Percentiles rank a stretch among this genome's conserved stretches.
Conservation (phyloP, 306 rosid species). For the Castanea mollissima region DNA sequence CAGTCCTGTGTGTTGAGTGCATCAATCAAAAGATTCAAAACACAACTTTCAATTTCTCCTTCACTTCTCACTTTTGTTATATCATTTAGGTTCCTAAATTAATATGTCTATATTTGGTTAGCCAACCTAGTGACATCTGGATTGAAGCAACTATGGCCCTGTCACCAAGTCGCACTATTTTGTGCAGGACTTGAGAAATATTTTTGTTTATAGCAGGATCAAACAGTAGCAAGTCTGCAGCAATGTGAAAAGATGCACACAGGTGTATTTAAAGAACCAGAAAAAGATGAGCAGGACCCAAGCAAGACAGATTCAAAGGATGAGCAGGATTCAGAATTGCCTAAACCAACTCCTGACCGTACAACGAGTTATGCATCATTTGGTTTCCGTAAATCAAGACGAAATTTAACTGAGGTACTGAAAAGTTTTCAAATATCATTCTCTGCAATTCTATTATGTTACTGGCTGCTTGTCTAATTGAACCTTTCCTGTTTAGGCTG, state of each 20-base stretch:
- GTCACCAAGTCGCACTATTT: constrained; percentile 42
- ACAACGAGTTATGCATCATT: constrained; percentile 33
- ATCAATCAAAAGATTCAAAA: background rate
- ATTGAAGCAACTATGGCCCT: constrained; percentile 13
- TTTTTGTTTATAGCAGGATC: constrained; percentile 71
- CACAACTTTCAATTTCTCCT: background rate
- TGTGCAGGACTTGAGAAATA: constrained; percentile 58
- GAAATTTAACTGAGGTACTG: constrained; percentile 77
- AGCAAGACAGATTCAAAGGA: constrained; percentile 26
- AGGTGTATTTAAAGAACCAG: constrained; percentile 9
- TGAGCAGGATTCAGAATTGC: constrained; percentile 50
- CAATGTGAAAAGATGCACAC: constrained; percentile 32
- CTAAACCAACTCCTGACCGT: constrained; percentile 30
- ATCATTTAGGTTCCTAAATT: background rate
- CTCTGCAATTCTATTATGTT: background rate
- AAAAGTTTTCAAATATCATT: constrained; percentile 4
- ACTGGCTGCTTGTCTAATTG: constrained; percentile 2
- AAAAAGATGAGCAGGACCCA: constrained; percentile 25
- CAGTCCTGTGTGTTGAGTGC: background rate
- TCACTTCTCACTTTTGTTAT: background rate
- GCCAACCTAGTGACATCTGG: background rate
- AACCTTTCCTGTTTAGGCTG: constrained; percentile 50
- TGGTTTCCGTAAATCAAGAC: constrained; percentile 62
- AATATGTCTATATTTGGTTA: background rate
- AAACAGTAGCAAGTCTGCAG: constrained; percentile 35